A percentile compares a stretch with the other conserved stretches of the same genome.
These are phyloP conservation scores for Cladosporium sp. DNA, from an alignment of 2,329 filamentous ascomycete species.

Conservation along the genomic window DNA sequence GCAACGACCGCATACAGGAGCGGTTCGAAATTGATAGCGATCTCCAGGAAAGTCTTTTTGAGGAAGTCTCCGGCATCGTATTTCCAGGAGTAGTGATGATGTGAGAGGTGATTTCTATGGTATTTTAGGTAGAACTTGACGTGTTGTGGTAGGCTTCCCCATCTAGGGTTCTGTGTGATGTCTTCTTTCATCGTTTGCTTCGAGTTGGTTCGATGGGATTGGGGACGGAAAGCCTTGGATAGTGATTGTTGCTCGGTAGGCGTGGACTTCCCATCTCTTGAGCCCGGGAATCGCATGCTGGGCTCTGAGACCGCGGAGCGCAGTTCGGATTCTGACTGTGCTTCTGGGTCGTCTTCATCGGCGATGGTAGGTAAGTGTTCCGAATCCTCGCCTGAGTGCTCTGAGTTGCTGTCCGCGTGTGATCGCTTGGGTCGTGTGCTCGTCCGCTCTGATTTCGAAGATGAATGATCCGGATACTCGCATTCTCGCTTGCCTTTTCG, in stretches of 20 bases:
- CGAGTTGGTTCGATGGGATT: slow-evolving; percentile 18
- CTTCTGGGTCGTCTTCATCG: slow-evolving; percentile 44
- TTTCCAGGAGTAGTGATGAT: slow-evolving; percentile 77
- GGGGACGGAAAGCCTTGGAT: slow-evolving; percentile 14
- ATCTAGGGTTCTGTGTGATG: slow-evolving; percentile 24
- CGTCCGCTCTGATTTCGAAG: slow-evolving; percentile 44
- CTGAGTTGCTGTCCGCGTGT: slow-evolving; percentile 43
- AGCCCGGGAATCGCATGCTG: background rate
- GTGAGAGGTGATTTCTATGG: slow-evolving; percentile 69
- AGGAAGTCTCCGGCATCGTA: slow-evolving; percentile 70
- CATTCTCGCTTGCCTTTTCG: slow-evolving; percentile 89
- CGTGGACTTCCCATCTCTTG: slow-evolving; percentile 45
- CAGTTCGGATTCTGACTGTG: slow-evolving; percentile 25
- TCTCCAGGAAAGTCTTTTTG: slow-evolving; percentile 61
- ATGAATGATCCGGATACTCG: slow-evolving; percentile 70
- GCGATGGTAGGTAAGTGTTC: slow-evolving; percentile 41
- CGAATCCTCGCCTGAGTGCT: slow-evolving; percentile 48
- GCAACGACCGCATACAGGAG: slow-evolving; percentile 81
- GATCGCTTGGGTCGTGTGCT: slow-evolving; percentile 42
- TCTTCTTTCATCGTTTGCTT: slow-evolving; percentile 20
- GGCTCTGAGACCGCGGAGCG: slow-evolving; percentile 21
- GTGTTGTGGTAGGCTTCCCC: slow-evolving; percentile 48
- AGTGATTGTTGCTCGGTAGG: slow-evolving; percentile 47
- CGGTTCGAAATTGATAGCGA: slow-evolving; percentile 72
- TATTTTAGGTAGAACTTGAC: slow-evolving; percentile 74